phyloP scores from a whole-genome alignment of 768 basidiomycete species.

The Symmetrospora coprosmae region DNA sequence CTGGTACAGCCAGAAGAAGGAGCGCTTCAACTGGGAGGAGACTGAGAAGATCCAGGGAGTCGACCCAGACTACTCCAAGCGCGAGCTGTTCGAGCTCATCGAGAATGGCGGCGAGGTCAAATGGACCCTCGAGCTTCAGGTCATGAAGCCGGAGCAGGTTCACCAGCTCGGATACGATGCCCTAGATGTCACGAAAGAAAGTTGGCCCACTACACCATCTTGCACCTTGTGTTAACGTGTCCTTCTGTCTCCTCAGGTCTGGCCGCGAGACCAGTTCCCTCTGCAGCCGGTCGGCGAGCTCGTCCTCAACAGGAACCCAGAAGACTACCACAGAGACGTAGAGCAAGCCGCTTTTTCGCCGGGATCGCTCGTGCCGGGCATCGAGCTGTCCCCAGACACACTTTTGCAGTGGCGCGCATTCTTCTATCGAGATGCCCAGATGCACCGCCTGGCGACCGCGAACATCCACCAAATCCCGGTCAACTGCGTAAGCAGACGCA shows the following conservation, averaged over 20 bases:
- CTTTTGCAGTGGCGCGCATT: conserved; percentile 35
- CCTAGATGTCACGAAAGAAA: conserved; percentile 37
- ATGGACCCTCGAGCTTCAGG: conserved; percentile 35
- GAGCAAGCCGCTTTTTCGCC: conserved; percentile 36
- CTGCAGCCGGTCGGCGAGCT: conserved; percentile 34
- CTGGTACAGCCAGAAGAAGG: conserved; percentile 1
- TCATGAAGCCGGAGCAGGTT: conserved; percentile 35
- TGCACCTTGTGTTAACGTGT: neutral
- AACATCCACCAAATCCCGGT: conserved; percentile 36
- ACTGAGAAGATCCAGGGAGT: conserved; percentile 31
- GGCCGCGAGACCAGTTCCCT: conserved; percentile 32
- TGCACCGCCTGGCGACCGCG: conserved; percentile 31
- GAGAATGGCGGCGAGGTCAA: conserved; percentile 29
- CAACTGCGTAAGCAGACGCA: neutral
- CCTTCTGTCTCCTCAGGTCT: too few relatives aligned
- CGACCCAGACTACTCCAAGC: conserved; percentile 36
- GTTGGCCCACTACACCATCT: neutral
- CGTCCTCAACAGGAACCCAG: conserved; percentile 34
- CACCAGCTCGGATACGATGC: conserved; percentile 31
- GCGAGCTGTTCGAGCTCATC: conserved; percentile 35
- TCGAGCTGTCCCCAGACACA: conserved; percentile 35
- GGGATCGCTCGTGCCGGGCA: conserved; percentile 35
- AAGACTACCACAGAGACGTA: conserved; percentile 36
- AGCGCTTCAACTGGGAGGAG: conserved; percentile 33
- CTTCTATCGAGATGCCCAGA: conserved; percentile 36